Conservation (phyloP, 768 basidiomycete genomes). For the Lactifluus hygrophoroides region DNA sequence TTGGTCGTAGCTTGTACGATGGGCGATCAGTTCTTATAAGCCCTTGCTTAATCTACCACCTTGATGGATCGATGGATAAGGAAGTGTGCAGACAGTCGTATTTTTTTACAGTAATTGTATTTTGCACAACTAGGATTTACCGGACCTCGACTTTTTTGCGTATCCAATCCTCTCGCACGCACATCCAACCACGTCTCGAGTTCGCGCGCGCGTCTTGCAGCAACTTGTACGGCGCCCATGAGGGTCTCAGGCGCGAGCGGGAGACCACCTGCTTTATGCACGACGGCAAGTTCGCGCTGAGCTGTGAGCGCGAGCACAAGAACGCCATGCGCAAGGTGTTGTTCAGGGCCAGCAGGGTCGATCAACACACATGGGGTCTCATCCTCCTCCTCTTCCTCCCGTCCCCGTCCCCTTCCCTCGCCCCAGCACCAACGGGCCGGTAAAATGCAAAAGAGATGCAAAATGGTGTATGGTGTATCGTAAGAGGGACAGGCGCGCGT, state of each 20-base stretch:
- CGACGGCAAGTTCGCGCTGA: conserved; percentile 84
- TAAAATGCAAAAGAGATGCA: conserved; percentile 95
- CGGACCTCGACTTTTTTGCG: conserved; percentile 53
- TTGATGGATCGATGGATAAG: no score
- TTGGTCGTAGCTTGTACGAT: neutral
- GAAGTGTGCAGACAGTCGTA: no score
- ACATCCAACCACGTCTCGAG: conserved; percentile 59
- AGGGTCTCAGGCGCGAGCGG: conserved; percentile 71
- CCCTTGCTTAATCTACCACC: no score
- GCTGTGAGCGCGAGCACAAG: conserved; percentile 81
- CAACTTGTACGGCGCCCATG: conserved; percentile 58
- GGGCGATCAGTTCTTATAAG: neutral
- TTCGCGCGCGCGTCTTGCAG: conserved; percentile 62
- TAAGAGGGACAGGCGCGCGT: conserved; percentile 83
- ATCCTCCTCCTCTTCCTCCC: neutral
- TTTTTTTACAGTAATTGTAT: no score
- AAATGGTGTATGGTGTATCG: no score
- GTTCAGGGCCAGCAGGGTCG: conserved; percentile 61
- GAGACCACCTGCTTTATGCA: conserved; percentile 88
- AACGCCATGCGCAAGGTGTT: conserved; percentile 57
- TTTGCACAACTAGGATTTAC: no score
- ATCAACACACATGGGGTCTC: conserved; percentile 38
- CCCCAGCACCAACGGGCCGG: neutral
- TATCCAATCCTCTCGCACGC: conserved; percentile 60
- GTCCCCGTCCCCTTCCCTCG: neutral